These are phyloP conservation scores for Septoria petroselini DNA, from an alignment of 2,329 filamentous ascomycete genomes.

Conservation along the genomic window DNA sequence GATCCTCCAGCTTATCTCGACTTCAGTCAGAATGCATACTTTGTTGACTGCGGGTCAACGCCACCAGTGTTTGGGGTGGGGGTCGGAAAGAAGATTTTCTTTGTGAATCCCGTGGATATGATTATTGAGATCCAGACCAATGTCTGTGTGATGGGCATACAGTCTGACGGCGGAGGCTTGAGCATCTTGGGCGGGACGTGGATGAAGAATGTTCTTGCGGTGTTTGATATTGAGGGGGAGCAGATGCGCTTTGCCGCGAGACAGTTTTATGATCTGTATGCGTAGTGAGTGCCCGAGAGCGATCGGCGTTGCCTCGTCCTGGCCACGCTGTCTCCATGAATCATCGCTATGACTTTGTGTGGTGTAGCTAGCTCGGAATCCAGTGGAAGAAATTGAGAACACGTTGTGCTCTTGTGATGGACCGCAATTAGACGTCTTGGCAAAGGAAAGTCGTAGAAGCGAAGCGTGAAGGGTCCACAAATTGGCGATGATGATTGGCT, in stretches of 20 bases:
- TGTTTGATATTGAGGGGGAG: constrained; percentile 50
- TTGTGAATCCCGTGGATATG: constrained; percentile 34
- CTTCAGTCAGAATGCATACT: constrained; percentile 34
- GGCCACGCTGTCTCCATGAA: no score
- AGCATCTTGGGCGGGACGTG: constrained; percentile 49
- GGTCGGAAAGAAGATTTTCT: constrained; percentile 40
- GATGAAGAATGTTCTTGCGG: constrained; percentile 51
- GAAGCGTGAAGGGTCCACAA: background rate
- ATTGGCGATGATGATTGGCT: background rate
- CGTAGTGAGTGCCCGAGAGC: background rate
- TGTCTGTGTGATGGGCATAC: constrained; percentile 38
- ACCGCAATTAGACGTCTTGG: no score
- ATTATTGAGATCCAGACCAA: constrained; percentile 24
- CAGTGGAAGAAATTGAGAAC: constrained; percentile 3
- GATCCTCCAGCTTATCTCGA: constrained; percentile 42
- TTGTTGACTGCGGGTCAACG: constrained; percentile 44
- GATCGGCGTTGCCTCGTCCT: no score
- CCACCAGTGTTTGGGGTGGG: constrained; percentile 44
- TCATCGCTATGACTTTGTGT: no score
- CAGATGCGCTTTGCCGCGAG: constrained; percentile 49
- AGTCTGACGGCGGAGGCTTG: constrained; percentile 34
- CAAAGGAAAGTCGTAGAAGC: background rate
- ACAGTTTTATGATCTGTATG: constrained; percentile 26
- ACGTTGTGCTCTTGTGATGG: constrained; percentile 13
- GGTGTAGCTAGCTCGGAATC: no score